phyloP scores from a whole-genome alignment of 2,329 filamentous ascomycete genomes.

The Cordyceps farinosa region DNA sequence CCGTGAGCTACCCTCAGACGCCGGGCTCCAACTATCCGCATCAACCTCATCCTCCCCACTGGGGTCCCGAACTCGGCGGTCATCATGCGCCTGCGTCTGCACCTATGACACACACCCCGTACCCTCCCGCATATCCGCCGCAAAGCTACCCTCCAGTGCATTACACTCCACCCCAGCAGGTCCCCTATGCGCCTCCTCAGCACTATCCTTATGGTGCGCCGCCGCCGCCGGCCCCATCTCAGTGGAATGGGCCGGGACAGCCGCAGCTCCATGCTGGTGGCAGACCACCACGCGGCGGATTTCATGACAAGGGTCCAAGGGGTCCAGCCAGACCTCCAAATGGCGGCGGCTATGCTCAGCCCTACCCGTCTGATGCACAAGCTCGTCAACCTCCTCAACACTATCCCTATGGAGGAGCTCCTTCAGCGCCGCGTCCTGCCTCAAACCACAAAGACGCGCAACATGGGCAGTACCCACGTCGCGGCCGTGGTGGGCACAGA shows the following conservation, averaged over 20 bases:
- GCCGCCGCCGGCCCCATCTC: slow-evolving; percentile 33
- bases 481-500: slow-evolving; percentile 33
- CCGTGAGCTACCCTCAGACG: slow-evolving; percentile 34
- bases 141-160: slow-evolving; percentile 47
- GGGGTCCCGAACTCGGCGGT: slow-evolving; percentile 38
- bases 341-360: slow-evolving; percentile 31
- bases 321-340: slow-evolving; percentile 26
- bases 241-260: slow-evolving; percentile 33
- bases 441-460: slow-evolving; percentile 34
- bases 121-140: slow-evolving; percentile 57
- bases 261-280: slow-evolving; percentile 32
- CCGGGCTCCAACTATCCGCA: slow-evolving; percentile 36
- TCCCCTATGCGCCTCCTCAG: slow-evolving; percentile 41
- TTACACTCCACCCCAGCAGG: slow-evolving; percentile 38
- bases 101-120: slow-evolving; percentile 51
- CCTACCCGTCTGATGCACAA: slow-evolving; percentile 40
- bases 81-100: slow-evolving; percentile 43
- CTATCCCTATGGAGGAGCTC: slow-evolving; percentile 39
- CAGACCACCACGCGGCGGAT: slow-evolving; percentile 40
- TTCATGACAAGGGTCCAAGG: slow-evolving; percentile 40
- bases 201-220: slow-evolving; percentile 38
- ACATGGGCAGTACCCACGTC: slow-evolving; percentile 33
- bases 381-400: slow-evolving; percentile 29
- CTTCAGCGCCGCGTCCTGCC: slow-evolving; percentile 34
- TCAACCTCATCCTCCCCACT: slow-evolving; percentile 37